Base-by-base conservation (phyloP, 768 basidiomycete species). In the Gymnopilus dilepis region DNA sequence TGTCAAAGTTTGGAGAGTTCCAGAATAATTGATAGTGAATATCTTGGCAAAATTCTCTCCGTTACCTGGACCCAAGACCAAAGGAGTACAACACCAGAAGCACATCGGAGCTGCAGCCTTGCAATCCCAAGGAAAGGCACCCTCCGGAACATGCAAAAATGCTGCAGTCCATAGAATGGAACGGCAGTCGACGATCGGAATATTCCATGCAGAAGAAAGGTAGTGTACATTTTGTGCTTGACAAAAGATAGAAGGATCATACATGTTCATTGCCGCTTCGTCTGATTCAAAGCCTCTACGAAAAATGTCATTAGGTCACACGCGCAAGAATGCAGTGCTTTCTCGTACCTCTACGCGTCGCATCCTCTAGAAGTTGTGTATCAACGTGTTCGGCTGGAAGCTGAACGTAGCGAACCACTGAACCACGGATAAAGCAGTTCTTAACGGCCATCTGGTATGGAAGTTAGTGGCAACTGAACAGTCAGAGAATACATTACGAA, bases 341-440 rank as follows among this genome's bases (percentile, higher is more conserved):
- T 54, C 43, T 40, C 81, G 53, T 57, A 97, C 97, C 97, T 87
- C 97, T 82, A 73, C 97, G 82, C 34, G 97, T 98, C 30, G 97
- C 97, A 73, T 99, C 97, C 77, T 99, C 97, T 40, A 99, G 74
- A 54, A 99, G 76, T 67, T 96, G 95, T 2, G 95, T 97, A 75
- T 99, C 97, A 60, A 99, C 94, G 62, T 92, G 91, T 64, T 92
- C 90, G 24, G 93, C 87, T 2, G 95, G 94, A 58, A 99, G 82
- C 72, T 97, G 94, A 19, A 99, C 97, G 70, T 99, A 99, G 66
- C 97, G 91, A 55, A 99, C 96, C 13, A 99, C 97, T 17, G 95
- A 97, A 64, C 97, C 97, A 42, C 97, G 90, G 69, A 99, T 99
- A 73, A 99, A 99, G 74, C 95, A 97, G 75, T 99, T 99, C 80